Base-by-base conservation (phyloP, 805 yeast species). In the Candida insectorum region DNA sequence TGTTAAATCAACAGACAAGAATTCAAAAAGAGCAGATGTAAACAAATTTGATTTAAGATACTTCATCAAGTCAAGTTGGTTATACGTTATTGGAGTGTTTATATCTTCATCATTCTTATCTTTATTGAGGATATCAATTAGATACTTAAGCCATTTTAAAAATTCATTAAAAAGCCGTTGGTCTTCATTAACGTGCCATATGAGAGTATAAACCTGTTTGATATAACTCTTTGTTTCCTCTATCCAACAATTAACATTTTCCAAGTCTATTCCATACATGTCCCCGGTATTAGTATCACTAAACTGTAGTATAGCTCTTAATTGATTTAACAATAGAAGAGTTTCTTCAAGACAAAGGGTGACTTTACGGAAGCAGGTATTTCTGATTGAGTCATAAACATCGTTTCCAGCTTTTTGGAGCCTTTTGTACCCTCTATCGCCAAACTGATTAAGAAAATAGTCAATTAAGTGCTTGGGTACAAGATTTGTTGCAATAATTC, bases 401-500 rank as follows among this genome's bases (percentile, higher is more conserved):
- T 65, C 54, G 22, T 65, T 68, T 0, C 83, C 81, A 12, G 69
- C 32, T 33, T 66, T 69, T 2, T 59, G 56, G 73, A 86, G 73
- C 43, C 75, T 64, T 40, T 72, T 75, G 13, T 75, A 51, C 18
- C 85, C 85, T 40, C 83, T 61, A 40, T 81, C 87, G 0, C 85
- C 88, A 21, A 83, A 59, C 30, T 78, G 75, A 44, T 80, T 79
- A 15, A 74, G 67, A 48, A 84, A 59, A 78, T 79, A 83, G 36
- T 75, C 78, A 38, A 67, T 69, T 2, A 76, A 58, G 1, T 64
- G 54, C 10, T 60, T 64, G 1, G 77, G 67, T 37, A 79, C 62
- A 32, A 73, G 59, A 2, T 83, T 82, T 0, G 84, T 75, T 3
- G 78, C 9, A 6, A 26, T 8, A 8, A 26, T 12, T 16, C 12